Evolutionary conservation across 371 early-diverging fungal species (phyloP).

Genomic region (Apophysomyces trapeziformis): DNA sequence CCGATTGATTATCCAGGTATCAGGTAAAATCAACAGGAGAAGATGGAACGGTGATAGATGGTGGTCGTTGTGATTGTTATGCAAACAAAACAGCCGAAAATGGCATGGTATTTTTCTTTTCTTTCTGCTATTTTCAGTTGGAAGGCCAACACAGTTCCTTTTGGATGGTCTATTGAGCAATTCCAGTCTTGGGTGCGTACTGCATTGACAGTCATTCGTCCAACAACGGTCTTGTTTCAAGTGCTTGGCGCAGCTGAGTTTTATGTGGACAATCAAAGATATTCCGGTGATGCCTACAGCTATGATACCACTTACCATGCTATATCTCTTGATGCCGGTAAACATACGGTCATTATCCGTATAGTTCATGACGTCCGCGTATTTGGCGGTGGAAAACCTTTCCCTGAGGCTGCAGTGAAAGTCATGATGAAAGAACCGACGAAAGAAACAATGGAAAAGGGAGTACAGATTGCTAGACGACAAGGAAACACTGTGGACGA

Average conservation of each 20-base stretch:
- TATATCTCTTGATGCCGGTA: conserved; percentile 39
- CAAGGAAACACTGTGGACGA: conserved; percentile 8
- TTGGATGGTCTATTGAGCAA: conserved; percentile 64
- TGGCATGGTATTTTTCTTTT: neutral
- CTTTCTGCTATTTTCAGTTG: conserved; percentile 35
- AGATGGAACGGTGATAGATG: too few species aligned
- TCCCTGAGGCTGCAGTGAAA: conserved; percentile 52
- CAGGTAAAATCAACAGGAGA: conserved; percentile 16
- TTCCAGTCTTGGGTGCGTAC: conserved; percentile 58
- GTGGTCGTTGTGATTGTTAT: too few species aligned
- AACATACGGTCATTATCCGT: conserved; percentile 57
- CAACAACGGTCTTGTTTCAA: conserved; percentile 34
- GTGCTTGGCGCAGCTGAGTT: conserved; percentile 51
- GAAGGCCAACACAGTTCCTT: conserved; percentile 58
- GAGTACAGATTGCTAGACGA: neutral
- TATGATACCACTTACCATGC: conserved; percentile 47
- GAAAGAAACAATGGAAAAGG: neutral
- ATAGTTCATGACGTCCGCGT: conserved; percentile 68
- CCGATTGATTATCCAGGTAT: conserved; percentile 48
- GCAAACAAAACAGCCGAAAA: neutral
- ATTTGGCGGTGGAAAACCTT: conserved; percentile 58
- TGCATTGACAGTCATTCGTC: conserved; percentile 24
- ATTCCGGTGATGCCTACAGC: conserved; percentile 52
- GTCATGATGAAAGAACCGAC: conserved; percentile 4
- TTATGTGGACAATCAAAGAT: conserved; percentile 40